Evolutionary conservation across 768 basidiomycete genomes (phyloP), one percentile per base, ranked within the genome.

Genomic region (Cystobasidium tubakii): DNA sequence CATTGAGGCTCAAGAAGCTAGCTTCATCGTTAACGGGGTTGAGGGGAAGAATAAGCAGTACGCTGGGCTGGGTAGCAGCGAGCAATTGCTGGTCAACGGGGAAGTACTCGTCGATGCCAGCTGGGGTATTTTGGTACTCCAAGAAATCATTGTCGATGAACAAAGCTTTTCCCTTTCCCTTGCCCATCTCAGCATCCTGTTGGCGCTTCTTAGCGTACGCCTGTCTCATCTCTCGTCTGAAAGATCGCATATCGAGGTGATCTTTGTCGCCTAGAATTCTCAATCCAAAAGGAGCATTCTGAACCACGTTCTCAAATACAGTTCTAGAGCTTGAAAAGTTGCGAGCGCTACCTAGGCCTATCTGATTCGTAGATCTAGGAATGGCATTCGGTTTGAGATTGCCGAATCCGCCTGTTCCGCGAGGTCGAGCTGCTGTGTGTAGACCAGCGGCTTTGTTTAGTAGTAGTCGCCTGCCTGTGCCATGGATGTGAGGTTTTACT

Each of bases 231-330:
- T 71, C 69, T 21, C 55, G 53, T 23, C 42, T 31, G 54, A 71
- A 39, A 27, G 9, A 17, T 25, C 69, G 69, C 53, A 71, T 60
- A 17, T 71, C 69, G 6, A 71, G 69, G 27, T 10, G 33, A n/a
- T 71, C 69, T 21, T 36, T 31, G 33, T 71, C 54, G 39, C 69
- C 69, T 29, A 71, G 55, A 31, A 71, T 42, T 33, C 69, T 46
- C 7, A 71, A 13, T 39, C 69, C 69, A 13, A 71, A 27, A n/a
- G 69, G 69, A 15, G 69, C 69, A 29, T 71, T 71, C 53, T 71
- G 50, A 10, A 71, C 69, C 2, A 71, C 69, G 31, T 71, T 71
- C 69, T 71, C 36, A 44, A 71, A 71, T 13, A 60, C 55, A 21
- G 69, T 34, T 15, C 55, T 31, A 34, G 69, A 36, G 54, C 69